Percentiles rank a stretch among this genome's conserved stretches.
These are phyloP conservation scores for Cicer bijugum DNA, from an alignment of 306 rosid genomes.

Conservation along the genomic window DNA sequence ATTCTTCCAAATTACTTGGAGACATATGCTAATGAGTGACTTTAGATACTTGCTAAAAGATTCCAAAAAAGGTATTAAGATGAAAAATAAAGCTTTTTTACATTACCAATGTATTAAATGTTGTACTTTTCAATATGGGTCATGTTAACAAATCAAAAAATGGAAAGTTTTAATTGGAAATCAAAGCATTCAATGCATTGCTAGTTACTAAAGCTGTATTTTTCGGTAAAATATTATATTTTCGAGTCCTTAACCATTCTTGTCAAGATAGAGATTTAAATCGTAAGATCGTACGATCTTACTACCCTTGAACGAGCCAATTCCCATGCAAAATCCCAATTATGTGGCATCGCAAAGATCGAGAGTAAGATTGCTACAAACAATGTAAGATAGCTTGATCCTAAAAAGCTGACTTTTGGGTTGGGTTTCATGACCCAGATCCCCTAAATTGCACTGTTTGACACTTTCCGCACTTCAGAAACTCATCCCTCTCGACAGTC, in stretches of 20 bases:
- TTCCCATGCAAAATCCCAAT: background rate
- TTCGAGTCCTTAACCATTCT: background rate
- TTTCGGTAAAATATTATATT: background rate
- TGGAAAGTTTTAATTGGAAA: background rate
- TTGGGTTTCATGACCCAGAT: background rate
- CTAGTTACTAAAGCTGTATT: background rate
- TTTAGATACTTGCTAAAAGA: background rate
- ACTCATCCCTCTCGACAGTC: background rate
- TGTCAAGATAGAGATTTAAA: background rate
- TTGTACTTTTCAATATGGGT: background rate
- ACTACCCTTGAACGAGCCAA: background rate
- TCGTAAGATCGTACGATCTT: background rate
- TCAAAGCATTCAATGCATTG: background rate
- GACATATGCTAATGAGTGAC: constrained; percentile 3
- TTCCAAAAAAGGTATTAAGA: background rate
- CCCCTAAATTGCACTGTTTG: background rate
- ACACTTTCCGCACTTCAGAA: background rate
- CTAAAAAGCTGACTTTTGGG: background rate
- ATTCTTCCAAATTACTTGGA: background rate
- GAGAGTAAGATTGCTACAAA: background rate
- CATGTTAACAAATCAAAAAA: background rate
- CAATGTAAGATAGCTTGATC: background rate
- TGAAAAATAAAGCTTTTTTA: background rate
- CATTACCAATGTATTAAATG: background rate
- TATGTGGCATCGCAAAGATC: background rate